Base-by-base conservation (phyloP, 176 grass and related monocot genomes). In the Stipa capillata region DNA sequence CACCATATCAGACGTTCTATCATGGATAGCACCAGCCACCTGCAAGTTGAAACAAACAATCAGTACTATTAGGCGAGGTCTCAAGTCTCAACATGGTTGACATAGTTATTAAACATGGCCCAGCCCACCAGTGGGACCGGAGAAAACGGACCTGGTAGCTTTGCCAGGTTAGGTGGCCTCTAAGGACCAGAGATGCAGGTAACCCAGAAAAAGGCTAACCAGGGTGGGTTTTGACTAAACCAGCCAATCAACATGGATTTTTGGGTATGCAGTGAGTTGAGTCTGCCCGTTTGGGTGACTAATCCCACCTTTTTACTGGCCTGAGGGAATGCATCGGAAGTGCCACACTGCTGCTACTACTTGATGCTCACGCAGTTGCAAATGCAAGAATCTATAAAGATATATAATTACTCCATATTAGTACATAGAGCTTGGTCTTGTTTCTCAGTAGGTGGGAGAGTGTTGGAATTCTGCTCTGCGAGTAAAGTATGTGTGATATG, bases 1-100 rank as follows among this genome's bases (percentile, higher is more conserved):
- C 36, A 86, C 90, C 96, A 99, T 95, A 73, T 99, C 96, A 89
- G 90, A 70, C 48, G 92, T 87, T 83, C 96, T 99, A 83, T 93
- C 91, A 63, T 79, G 81, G 68, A 99, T 67, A 33, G 88, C 61
- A 72, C 73, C 81, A 69, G 90, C 90, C 70, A 99, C 82, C 96
- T 99, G 82, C 42, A 86, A 87, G 74, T 69, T 66, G 29, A 85
- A 80, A 79, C 55, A 34, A 79, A 79, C 35, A 40, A 40, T 65
- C 67, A 83, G 51, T 62, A 47, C 14, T 34, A 33, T 27, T 18
- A 78, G 73, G 28, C 20, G 27, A 82, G 7, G 65, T 63, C 23
- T 14, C 24, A 82, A 72, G n/a, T n/a, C n/a, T n/a, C n/a, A n/a
- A 72, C 41, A n/a, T 45, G 45, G 65, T 28, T 69, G 29, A 6